Evolutionary conservation across 495 filamentous ascomycete genomes (phyloP), one percentile per base, ranked within the genome.

Genomic region (Neurospora discreta): DNA sequence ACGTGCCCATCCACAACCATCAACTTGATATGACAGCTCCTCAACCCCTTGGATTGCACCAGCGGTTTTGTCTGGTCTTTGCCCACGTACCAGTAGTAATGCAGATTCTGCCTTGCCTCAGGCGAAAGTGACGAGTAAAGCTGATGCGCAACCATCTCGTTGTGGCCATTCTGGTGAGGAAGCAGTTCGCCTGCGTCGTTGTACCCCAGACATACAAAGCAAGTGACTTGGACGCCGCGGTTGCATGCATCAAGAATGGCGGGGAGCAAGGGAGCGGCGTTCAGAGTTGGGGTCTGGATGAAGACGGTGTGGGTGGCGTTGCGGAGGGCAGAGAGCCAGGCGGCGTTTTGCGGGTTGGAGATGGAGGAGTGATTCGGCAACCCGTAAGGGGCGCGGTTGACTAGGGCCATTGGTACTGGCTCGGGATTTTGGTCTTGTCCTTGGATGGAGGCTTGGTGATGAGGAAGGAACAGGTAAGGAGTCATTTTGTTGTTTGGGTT

Each of bases 121-220:
- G 78, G 67, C 1, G 84, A 80, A 1, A 92, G 85, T 3, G 84
- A 74, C 1, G 79, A 79, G 81, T 89, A 87, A 3, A 93, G 78
- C 5, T 82, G 81, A 68, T 89, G 81, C 0, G 89, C 85, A 33
- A 89, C 82, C 83, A 89, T 88, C 69, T 93, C 91, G 78, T 94
- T 94, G 16, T 89, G 91, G 3, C 92, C 92, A 67, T 89, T 89
- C 80, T 94, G 92, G 72, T 85, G 83, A 1, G 91, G 92, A 2
- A 94, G 86, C 15, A 93, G 82, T 75, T 93, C 90, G 70, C 91
- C 91, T 9, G 88, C 82, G 73, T 94, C 91, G 74, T 93, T 93
- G 78, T 94, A 94, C 1, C 92, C 90, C 1, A 93, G 84, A 70
- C 90, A 92, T 26, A 93, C 80, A 71, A 92, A 93, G 76, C 85